Base-by-base conservation (phyloP, 257 asterid genomes). In the Solanum arcanum region DNA sequence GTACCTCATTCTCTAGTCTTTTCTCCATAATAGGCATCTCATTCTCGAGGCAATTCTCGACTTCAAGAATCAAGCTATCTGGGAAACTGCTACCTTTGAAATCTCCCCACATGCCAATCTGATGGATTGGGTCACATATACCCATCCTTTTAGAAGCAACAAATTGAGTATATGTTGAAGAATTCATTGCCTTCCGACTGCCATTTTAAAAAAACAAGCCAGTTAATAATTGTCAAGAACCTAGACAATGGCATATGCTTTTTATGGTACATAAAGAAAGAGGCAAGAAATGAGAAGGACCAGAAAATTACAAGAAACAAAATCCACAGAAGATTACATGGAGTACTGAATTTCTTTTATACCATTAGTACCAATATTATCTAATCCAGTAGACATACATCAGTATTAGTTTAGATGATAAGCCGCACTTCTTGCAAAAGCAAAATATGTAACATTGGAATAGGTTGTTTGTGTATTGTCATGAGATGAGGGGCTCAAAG, bases 61-160 rank as follows among this genome's bases (percentile, higher is more conserved):
- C 90, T 29, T 93, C 95, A 29, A 93, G 89, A 90, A 93, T 88
- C 88, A 91, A 37, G 44, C 93, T 33, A 23, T 89, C 92, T 35
- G 91, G 84, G 89, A 88, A 94, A 60, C 91, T 92, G 90, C 88
- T 88, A 31, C 88, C 94, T 91, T 91, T 92, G 87, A 94, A 96
- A 82, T 95, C 98, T 56, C 88, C 94, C 98, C 99, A 96, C 95
- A 91, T 93, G 81, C 90, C 90, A 89, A 95, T 87, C 81, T 92
- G 98, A 83, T 92, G 96, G 68, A 92, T 88, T 3, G 97, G 94
- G 42, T 96, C 98, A 35, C 91, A 96, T 77, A 95, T 82, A 56
- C 96, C 98, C 97, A 96, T 95, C 88, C 97, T 91, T 75, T 96
- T 90, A 7, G 97, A 86, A 49, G 98, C 95, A 74, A 94, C 93